These are phyloP conservation scores for Pleurotus giganteus DNA, from an alignment of 768 basidiomycete species.

Conservation along the genomic window DNA sequence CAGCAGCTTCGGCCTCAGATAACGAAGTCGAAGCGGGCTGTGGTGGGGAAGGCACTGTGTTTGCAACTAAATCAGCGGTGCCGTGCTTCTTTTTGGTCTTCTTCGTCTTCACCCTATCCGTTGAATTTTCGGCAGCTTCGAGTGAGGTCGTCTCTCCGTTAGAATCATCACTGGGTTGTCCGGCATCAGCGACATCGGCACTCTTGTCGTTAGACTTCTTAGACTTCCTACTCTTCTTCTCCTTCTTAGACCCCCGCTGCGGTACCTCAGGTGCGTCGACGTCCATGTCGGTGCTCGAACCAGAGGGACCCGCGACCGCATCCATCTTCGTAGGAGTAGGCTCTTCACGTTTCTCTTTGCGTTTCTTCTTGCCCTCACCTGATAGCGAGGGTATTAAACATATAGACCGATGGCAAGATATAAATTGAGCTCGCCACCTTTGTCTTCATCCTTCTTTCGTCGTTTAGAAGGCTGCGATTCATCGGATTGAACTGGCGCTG, in stretches of 20 bases:
- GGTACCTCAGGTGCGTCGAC: not conserved
- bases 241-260: slow-evolving; percentile 1
- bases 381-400: not conserved
- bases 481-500: not conserved
- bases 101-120: slow-evolving; percentile 15
- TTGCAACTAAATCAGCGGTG: slow-evolving; percentile 14
- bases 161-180: slow-evolving; percentile 13
- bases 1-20: slow-evolving; percentile 40
- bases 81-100: slow-evolving; percentile 19
- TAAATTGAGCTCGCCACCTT: not conserved
- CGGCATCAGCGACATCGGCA: slow-evolving; percentile 12
- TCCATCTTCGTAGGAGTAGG: not conserved
- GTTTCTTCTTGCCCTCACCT: slow-evolving; percentile 2
- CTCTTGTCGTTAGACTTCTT: slow-evolving; percentile 11
- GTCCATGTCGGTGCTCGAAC: not conserved
- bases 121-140: slow-evolving; percentile 1
- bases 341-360: not conserved
- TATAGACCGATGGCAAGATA: not conserved
- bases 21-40: slow-evolving; percentile 22
- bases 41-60: slow-evolving; percentile 19
- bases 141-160: slow-evolving; percentile 15
- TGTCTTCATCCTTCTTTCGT: slow-evolving; percentile 4
- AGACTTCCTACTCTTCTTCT: slow-evolving; percentile 15
- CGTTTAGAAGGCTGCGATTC: not conserved
- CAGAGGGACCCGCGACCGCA: not conserved